Percentiles rank a stretch among this genome's conserved stretches.
Conservation (phyloP, 78 protist species). For the Bigelowiella natans region DNA sequence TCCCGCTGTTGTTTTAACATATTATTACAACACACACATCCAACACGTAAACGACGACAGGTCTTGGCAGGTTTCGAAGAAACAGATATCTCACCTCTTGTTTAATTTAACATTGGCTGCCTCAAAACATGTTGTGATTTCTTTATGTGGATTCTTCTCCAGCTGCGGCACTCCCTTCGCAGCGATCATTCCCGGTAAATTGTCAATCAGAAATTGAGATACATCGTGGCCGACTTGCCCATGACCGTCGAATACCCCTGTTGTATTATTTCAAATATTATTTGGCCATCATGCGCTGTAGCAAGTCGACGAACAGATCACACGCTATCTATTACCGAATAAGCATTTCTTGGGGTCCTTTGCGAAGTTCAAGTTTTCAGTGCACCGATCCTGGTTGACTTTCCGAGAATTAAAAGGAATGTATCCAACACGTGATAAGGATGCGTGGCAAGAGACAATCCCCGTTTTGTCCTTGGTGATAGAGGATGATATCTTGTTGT, state of each 20-base stretch:
- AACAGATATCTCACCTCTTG: not conserved
- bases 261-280: too few species aligned
- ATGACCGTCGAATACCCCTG: not conserved
- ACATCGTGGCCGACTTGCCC: not conserved
- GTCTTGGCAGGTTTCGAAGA: too few species aligned
- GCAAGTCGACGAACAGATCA: too few species aligned
- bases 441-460: not conserved
- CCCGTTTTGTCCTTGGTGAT: not conserved
- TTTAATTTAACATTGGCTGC: not conserved
- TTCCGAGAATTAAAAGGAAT: not conserved
- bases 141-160: not conserved
- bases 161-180: not conserved
- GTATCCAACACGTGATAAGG: not conserved
- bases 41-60: too few species aligned
- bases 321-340: not conserved
- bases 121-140: not conserved
- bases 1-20: not conserved
- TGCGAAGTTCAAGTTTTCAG: not conserved
- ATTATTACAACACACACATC: too few species aligned
- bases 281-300: too few species aligned
- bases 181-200: not conserved
- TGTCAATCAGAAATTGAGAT: not conserved
- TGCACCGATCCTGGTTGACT: not conserved
- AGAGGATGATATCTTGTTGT: too few species aligned
- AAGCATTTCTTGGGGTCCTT: not conserved